These are phyloP conservation scores for Acacia concinna DNA, from an alignment of 331 rosid genomes.

Conservation along the genomic window DNA sequence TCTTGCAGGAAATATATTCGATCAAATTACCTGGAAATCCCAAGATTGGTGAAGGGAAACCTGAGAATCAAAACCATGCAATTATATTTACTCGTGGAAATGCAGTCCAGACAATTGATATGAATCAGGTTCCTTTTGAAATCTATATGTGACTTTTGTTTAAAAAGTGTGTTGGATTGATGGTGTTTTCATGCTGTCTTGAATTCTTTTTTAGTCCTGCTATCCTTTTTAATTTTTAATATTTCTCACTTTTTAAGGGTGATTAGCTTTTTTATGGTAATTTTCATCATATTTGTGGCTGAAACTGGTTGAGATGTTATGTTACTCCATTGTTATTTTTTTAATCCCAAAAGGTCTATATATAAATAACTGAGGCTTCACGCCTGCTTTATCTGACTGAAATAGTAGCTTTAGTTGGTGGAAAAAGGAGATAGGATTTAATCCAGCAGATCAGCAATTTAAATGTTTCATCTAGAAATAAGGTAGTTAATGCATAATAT, in stretches of 20 bases:
- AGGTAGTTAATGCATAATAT: background rate
- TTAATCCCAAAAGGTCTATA: background rate
- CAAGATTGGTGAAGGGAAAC: constrained; percentile 95
- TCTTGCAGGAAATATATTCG: constrained; percentile 79
- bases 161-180: constrained; percentile 2
- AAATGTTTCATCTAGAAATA: background rate
- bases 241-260: background rate
- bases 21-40: constrained; percentile 93
- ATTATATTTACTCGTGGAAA: constrained; percentile 92
- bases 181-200: constrained; percentile 10
- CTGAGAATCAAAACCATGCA: constrained; percentile 97
- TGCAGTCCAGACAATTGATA: constrained; percentile 93
- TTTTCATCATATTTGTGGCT: background rate
- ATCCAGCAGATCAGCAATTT: background rate
- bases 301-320: background rate
- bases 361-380: background rate
- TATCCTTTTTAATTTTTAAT: background rate
- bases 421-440: no score
- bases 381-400: background rate
- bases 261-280: background rate
- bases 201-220: background rate
- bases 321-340: background rate
- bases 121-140: constrained; percentile 67
- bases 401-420: background rate
- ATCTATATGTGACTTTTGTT: constrained; percentile 3